Base-by-base conservation (phyloP, 2,329 filamentous ascomycete species). In the Domatiomyces globalis region DNA sequence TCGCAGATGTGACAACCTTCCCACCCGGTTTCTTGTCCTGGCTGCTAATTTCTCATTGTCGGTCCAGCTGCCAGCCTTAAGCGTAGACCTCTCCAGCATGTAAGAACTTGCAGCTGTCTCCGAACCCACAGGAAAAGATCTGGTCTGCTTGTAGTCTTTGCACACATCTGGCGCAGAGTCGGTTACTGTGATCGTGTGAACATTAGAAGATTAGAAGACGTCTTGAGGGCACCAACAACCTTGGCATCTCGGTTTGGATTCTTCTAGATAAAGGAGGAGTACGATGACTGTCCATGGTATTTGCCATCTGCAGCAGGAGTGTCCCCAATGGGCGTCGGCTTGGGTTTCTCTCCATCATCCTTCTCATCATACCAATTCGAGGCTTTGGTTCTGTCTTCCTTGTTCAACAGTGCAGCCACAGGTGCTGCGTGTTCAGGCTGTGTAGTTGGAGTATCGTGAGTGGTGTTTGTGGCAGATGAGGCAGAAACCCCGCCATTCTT, bases 131-230 rank as follows among this genome's bases (percentile, higher is more conserved):
- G 63, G 80, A 83, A 0, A 84, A 63, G 80, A 83, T 0, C 84
- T 84, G 0, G 83, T 92, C 61, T 85, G 78, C 60, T 90, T 90
- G 68, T 87, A 92, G 64, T 96, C 92, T 66, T 96, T 96, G 69
- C 92, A 98, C 0, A 94, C 85, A 59, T 96, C 90, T 0, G 90
- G 87, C 0, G 85, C 84, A 64, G 87, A 96, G 64, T 98, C 92
- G 29, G 81, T 94, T 5, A 90, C 78, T 0, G 89, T 96, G 57
- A 94, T 84, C 1, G 85, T 94, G 49, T 92, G 81, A 51, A 98
- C 83, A 62, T 96, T 96, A 1, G 86, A 85, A 0, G 90, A 62
- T 96, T 96, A 1, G 86, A 85, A 0, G 90, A 78, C 12, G 67
- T 84, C 67, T 95, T 95, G 55, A 94, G 77, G 0, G 92, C 92